Evolutionary conservation across 2,329 filamentous ascomycete genomes (phyloP), one percentile per base, ranked within the genome.

Genomic region (Xylaria hypoxylon): DNA sequence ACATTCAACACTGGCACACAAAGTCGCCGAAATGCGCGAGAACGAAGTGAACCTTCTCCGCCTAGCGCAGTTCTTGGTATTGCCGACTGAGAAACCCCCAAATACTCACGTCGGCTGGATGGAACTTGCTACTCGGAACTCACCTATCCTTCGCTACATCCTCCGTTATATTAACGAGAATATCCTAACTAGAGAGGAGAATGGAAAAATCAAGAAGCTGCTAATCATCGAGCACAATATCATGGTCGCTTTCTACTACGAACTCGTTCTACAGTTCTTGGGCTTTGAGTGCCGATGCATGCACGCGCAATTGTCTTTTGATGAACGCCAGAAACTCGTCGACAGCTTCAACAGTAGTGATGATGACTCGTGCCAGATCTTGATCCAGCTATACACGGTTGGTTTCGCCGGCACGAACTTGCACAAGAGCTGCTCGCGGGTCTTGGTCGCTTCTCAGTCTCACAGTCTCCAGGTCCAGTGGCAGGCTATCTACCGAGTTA

Each of bases 351-450:
- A 76, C 26, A 59, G 57, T 7, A 64, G 63, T 4, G 5, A 35
- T 0, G 24, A 61, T 2, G 24, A 68, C 2, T 74, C 73, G 1
- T 75, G 72, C 59, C 75, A 77, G 24, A 68, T 77, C 1, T n/a
- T 77, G 19, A 76, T 77, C 6, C 75, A 76, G 61, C 69, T 75
- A 67, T 76, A 76, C 59, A 71, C 63, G 0, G 75, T 77, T n/a
- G 71, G 71, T 0, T 75, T 75, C 35, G 74, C 73, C 0, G 75
- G 75, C 0, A 72, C 72, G 0, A 77, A 76, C 47, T 57, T 76
- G 22, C 75, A 77, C 40, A 72, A 73, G 44, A 73, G 53, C 28
- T 77, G 75, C 33, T 70, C 72, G 1, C 71, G 68, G 19, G 75
- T 76, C 4, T 33, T 77, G 2, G 68, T 77, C 4, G 71, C 74